Base-by-base conservation (phyloP, 202 grass and related monocot genomes). In the Carex arenaria region DNA sequence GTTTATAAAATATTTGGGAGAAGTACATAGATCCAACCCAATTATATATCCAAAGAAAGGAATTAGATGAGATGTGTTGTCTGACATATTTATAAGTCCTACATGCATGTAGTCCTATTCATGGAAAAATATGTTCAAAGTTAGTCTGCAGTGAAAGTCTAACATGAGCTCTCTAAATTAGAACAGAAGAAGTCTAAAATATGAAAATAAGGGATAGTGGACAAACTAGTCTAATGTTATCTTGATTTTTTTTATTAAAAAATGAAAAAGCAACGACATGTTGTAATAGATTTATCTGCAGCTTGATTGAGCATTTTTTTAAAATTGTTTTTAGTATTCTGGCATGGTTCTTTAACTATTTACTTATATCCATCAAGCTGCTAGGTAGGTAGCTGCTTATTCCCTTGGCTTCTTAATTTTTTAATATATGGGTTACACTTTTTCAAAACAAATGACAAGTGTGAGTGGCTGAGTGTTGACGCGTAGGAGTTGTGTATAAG, bases 131-230 rank as follows among this genome's bases (percentile, higher is more conserved):
- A 69, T 36, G 42, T 64, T 54, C 47, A 57, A 57, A 69, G 62
- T 54, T 56, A 2, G 19, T 82, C 80, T 69, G 3, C 28, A 4
- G 73, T 78, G 53, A 78, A 77, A 78, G 73, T 78, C 28, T 19
- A 78, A 59, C 3, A 15, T 34, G 36, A 38, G 73, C 10, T 19
- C 42, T 72, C 20, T 70, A 51, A 26, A 72, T 47, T 26, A 72
- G 19, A 78, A n/a, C 30, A 26, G 26, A 26, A 78, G 12, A 78
- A 59, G 73, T n/a, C 26, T 14, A 11, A 59, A 3, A n/a, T 60
- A 78, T 78, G 73, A 59, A 78, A 59, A 3, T 38, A 19, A 4
- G 30, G 12, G 49, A 57, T 40, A 78, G 38, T 38, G 31, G 53
- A 32, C 53, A 60, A 77, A 30, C 3, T 57, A n/a, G 51, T 78